phyloP scores from a whole-genome alignment of 1,284 basidiomycete genomes.

The Melampsora americana region DNA sequence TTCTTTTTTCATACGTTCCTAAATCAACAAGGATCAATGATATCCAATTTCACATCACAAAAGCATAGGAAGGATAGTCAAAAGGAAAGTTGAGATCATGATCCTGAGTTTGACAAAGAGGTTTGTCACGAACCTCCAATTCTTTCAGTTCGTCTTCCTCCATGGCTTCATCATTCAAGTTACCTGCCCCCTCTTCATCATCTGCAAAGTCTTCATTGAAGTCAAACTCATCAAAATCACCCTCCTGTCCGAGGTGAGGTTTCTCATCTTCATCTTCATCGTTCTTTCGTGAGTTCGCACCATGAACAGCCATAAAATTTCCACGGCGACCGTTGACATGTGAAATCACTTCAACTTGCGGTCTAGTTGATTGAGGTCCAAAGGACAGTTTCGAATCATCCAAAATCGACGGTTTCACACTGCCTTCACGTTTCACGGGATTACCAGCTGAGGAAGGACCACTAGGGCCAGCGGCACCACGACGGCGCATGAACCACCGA shows the following conservation, averaged over 20 bases:
- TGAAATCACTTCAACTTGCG: slow-evolving; percentile 57
- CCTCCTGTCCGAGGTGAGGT: slow-evolving; percentile 44
- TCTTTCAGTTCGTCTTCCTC: slow-evolving; percentile 81
- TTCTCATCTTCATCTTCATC: slow-evolving; percentile 44
- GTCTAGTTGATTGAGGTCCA: slow-evolving; percentile 56
- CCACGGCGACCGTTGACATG: slow-evolving; percentile 14
- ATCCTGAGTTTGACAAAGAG: neutral
- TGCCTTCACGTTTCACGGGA: slow-evolving; percentile 55
- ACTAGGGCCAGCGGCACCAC: slow-evolving; percentile 54
- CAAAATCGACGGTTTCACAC: slow-evolving; percentile 36
- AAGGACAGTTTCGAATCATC: slow-evolving; percentile 45
- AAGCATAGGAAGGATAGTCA: neutral
- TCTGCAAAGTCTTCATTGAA: slow-evolving; percentile 81
- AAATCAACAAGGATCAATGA: neutral
- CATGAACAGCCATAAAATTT: slow-evolving; percentile 43
- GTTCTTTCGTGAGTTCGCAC: slow-evolving; percentile 59
- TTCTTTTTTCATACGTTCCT: slow-evolving; percentile 44
- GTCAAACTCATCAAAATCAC: slow-evolving; percentile 67
- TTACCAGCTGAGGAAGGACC: slow-evolving; percentile 43
- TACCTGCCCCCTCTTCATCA: slow-evolving; percentile 67
- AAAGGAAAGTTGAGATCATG: neutral
- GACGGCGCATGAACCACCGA: slow-evolving; percentile 46
- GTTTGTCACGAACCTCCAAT: slow-evolving; percentile 63
- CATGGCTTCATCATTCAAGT: slow-evolving; percentile 65
- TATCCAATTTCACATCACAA: neutral